phyloP scores from a whole-genome alignment of 169 alveolate species.

The Cryptosporidium sp. region DNA sequence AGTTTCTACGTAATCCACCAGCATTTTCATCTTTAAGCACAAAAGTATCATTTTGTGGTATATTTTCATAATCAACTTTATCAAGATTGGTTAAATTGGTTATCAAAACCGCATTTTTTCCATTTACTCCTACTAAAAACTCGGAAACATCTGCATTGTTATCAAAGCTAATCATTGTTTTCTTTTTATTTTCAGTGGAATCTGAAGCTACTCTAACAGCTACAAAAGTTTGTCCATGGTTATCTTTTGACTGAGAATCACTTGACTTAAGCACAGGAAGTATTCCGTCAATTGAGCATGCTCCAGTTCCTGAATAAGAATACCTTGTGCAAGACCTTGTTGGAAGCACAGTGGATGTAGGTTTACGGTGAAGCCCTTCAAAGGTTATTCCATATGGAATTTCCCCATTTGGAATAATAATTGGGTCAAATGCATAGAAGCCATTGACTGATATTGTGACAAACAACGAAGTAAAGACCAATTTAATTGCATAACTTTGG shows the following conservation, averaged over 20 bases:
- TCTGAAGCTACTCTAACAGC: conserved; percentile 25
- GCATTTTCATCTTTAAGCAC: conserved; percentile 7
- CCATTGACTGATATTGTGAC: conserved; percentile 34
- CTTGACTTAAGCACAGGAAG: conserved; percentile 18
- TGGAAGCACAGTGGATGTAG: conserved; percentile 53
- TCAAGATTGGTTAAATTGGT: conserved; percentile 38
- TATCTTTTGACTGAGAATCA: neutral
- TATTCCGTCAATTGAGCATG: conserved; percentile 40
- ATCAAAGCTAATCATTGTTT: conserved; percentile 19
- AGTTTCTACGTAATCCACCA: conserved; percentile 44
- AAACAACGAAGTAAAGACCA: conserved; percentile 27
- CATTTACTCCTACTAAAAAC: neutral
- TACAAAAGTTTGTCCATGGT: conserved; percentile 33
- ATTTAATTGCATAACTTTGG: conserved; percentile 28
- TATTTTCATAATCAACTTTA: conserved; percentile 14
- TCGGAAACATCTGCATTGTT: conserved; percentile 37
- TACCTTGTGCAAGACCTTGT: conserved; percentile 29
- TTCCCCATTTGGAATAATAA: conserved; percentile 37
- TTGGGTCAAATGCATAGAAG: conserved; percentile 21
- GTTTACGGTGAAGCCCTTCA: conserved; percentile 2
- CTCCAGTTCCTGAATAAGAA: conserved; percentile 11
- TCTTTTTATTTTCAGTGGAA: neutral
- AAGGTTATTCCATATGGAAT: neutral
- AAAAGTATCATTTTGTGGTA: neutral
- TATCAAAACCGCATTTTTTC: neutral